Base-by-base conservation (phyloP, 768 basidiomycete species). In the Boletellus sp. region DNA sequence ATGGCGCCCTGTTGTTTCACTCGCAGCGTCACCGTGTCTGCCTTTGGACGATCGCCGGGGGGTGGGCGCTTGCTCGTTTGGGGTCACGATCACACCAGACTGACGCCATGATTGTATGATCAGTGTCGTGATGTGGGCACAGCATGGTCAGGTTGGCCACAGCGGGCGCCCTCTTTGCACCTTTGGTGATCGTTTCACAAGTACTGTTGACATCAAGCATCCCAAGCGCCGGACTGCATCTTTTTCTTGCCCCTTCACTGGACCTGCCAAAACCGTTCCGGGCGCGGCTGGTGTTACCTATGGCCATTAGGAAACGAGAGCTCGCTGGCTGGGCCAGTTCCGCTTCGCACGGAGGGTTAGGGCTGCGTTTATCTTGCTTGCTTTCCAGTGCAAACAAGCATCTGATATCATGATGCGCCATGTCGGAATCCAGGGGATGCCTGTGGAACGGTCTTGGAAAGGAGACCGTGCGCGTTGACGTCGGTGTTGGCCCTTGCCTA, bases 311-410 rank as follows among this genome's bases (percentile, higher is more conserved):
- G 17, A 36, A n/a, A 17, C 22, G 31, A 20, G 22, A 19, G 10
- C 8, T 35, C 10, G 13, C 13, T 19, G n/a, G n/a, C n/a, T n/a
- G n/a, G 45, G 33, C 32, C 20, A 17, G 19, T 26, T 35, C 59
- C 48, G 50, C 23, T 11, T 16, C 26, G 11, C 23, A 23, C 57
- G 59, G 59, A 33, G 9, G 24, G 6, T 16, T 32, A 40, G 4
- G 47, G 28, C 50, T 31, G 43, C 50, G 47, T 47, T 50, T 44
- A 3, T 20, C 33, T 32, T 31, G 32, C 22, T 24, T 13, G 9
- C 17, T 24, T 13, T 33, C 38, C 12, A 15, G 31, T 28, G 16
- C 40, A 26, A 32, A n/a, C n/a, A 19, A 28, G 28, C 53, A 50
- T 54, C 47, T 44, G 7, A 11, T 42, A 20, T n/a, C n/a, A 17